Base-by-base conservation (phyloP, 306 rosid genomes). In the Lupinus albus region DNA sequence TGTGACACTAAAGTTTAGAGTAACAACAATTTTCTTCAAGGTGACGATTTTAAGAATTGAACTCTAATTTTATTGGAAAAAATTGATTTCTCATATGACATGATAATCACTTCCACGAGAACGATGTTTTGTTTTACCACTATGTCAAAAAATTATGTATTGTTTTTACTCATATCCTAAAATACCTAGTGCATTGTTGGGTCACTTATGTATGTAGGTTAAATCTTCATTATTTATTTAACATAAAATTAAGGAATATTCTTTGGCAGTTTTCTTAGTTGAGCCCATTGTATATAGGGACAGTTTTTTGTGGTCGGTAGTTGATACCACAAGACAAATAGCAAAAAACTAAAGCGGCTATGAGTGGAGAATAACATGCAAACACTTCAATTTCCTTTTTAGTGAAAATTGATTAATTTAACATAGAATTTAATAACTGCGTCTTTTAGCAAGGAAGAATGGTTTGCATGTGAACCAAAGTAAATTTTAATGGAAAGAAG, bases 311-410 rank as follows among this genome's bases (percentile, higher is more conserved):
- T 36, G 25, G 62, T 45, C 65, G 61, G 82, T 33, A 82, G 85
- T 85, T 79, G 55, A 74, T 76, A 64, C 52, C 63, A 18, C 6
- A 3, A 6, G 45, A 73, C 47, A 41, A 50, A 33, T 68, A 58
- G 76, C 72, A 61, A 78, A 69, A 73, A 61, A 68, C 52, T 76
- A 78, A 74, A 60, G 78, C 60, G 32, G 61, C 4, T 46, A 7
- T 42, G 14, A 81, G 89, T 86, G 93, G 91, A 76, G 79, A 65
- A 66, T 81, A 87, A 83, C 91, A 75, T 84, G 93, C 87, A 28
- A 72, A 61, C 62, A 64, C 49, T 76, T 76, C 38, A 68, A 35
- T 60, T 62, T 70, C 71, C 63, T 30, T 64, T 80, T 71, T 9
- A 45, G 65, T 64, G 50, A 49, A 68, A 65, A 5, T 28, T 51